Conservation (phyloP, 805 yeast genomes). For the Saccharomyces kudriavzevii region DNA sequence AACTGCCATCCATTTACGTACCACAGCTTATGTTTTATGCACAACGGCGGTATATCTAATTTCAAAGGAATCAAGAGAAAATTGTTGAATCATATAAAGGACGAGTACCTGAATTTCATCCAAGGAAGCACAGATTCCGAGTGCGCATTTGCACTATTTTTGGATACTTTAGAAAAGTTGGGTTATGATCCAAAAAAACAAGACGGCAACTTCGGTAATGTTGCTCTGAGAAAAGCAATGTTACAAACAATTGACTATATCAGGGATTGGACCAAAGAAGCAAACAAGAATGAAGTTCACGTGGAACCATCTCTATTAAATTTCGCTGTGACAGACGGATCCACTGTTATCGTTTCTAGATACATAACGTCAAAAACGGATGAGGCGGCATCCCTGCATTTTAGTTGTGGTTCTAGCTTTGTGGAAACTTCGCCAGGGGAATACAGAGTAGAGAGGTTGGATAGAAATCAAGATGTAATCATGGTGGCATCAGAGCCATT, state of each 20-base stretch:
- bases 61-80: slow-evolving; percentile 67
- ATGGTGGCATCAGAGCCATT: slow-evolving; percentile 95
- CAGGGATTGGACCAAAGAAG: slow-evolving; percentile 68
- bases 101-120: slow-evolving; percentile 67
- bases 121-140: slow-evolving; percentile 97
- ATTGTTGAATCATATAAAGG: slow-evolving; percentile 64
- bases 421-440: slow-evolving; percentile 86
- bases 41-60: slow-evolving; percentile 82
- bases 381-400: slow-evolving; percentile 94
- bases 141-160: slow-evolving; percentile 82
- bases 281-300: slow-evolving; percentile 22
- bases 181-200: slow-evolving; percentile 61
- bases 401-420: slow-evolving; percentile 87
- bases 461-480: slow-evolving; percentile 88
- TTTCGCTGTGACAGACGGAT: slow-evolving; percentile 93
- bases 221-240: slow-evolving; percentile 57
- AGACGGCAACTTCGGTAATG: slow-evolving; percentile 44
- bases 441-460: slow-evolving; percentile 88
- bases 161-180: slow-evolving; percentile 65
- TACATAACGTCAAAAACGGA: slow-evolving; percentile 84
- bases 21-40: slow-evolving; percentile 90
- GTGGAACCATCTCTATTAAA: slow-evolving; percentile 78
- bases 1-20: slow-evolving; percentile 94
- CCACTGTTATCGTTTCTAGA: slow-evolving; percentile 74
- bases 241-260: slow-evolving; percentile 65